These are phyloP conservation scores for Tranzscheliella williamsii DNA, from an alignment of 1,284 basidiomycete genomes.

Conservation along the genomic window DNA sequence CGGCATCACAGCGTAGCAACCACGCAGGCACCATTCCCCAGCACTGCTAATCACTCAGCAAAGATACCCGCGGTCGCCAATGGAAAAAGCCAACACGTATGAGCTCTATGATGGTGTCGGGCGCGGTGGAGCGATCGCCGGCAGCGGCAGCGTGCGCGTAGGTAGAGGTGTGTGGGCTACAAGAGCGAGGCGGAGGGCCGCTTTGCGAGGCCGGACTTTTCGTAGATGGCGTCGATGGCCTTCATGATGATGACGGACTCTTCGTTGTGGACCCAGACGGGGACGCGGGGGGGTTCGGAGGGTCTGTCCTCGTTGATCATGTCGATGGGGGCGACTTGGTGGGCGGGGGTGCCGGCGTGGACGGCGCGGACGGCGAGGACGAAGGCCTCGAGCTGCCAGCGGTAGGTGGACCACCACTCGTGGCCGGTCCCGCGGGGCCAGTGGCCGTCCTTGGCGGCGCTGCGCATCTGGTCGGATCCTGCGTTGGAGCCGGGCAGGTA, in stretches of 20 bases:
- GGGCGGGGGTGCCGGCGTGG: slow-evolving; percentile 2
- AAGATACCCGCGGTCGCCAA: too few relatives aligned
- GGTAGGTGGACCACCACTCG: slow-evolving; percentile 42
- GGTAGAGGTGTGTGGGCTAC: too few relatives aligned
- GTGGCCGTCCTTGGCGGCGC: slow-evolving; percentile 43
- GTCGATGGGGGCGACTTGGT: slow-evolving; percentile 19
- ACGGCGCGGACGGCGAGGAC: slow-evolving; percentile 24
- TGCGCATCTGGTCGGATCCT: slow-evolving; percentile 35
- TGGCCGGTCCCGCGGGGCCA: slow-evolving; percentile 37
- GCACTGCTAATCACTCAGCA: too few relatives aligned
- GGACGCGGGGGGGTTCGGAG: slow-evolving; percentile 11
- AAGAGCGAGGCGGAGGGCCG: not conserved
- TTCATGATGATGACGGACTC: slow-evolving; percentile 47
- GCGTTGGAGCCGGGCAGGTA: slow-evolving; percentile 21
- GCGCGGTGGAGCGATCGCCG: too few relatives aligned
- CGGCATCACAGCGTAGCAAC: too few relatives aligned
- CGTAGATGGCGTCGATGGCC: slow-evolving; percentile 43
- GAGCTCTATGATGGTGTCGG: too few relatives aligned
- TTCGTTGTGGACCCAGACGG: slow-evolving; percentile 44
- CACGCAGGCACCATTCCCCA: too few relatives aligned
- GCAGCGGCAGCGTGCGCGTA: too few relatives aligned
- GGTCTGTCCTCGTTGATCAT: slow-evolving; percentile 29
- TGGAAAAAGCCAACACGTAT: too few relatives aligned
- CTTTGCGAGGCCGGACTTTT: slow-evolving; percentile 34
- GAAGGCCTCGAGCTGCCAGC: slow-evolving; percentile 46